phyloP scores from a whole-genome alignment of 164 flowering plant genomes.

The Saururus chinensis region DNA sequence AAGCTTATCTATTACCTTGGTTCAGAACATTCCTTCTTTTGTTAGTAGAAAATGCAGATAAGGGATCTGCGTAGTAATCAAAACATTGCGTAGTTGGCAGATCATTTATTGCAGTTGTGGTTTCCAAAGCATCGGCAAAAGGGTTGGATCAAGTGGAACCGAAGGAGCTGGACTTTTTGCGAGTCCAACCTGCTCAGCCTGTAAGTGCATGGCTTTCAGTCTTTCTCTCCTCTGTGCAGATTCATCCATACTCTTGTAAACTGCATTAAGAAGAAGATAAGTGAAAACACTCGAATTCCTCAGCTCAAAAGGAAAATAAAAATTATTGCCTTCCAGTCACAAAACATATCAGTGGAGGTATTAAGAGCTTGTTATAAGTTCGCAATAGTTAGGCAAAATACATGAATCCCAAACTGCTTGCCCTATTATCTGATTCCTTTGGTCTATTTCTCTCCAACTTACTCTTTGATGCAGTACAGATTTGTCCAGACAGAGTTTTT shows the following conservation, averaged over 20 bases:
- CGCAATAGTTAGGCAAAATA: no score
- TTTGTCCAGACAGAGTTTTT: no score
- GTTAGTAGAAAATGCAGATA: conserved; percentile 55
- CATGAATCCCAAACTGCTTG: no score
- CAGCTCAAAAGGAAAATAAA: no score
- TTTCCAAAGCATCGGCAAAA: conserved; percentile 25
- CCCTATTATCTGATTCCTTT: no score
- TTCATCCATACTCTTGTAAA: conserved; percentile 2
- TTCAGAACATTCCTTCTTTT: conserved; percentile 22
- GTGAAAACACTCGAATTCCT: no score
- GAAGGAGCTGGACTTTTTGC: conserved; percentile 6
- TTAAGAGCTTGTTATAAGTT: no score
- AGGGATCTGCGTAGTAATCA: conserved; percentile 75
- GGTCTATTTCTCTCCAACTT: no score
- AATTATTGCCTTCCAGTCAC: no score
- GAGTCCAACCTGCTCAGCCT: conserved; percentile 38
- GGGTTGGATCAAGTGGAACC: conserved; percentile 30
- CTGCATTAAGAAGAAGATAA: not conserved
- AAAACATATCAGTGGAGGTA: no score
- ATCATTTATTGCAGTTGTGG: not conserved
- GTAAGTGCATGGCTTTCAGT: conserved; percentile 61
- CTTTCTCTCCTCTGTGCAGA: conserved; percentile 73
- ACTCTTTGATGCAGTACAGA: no score
- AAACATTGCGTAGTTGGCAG: conserved; percentile 34
- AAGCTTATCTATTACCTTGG: not conserved